Evolutionary conservation across 441 rosid genomes (phyloP), one percentile per base, ranked within the genome.

Genomic region (Adansonia gregorii): DNA sequence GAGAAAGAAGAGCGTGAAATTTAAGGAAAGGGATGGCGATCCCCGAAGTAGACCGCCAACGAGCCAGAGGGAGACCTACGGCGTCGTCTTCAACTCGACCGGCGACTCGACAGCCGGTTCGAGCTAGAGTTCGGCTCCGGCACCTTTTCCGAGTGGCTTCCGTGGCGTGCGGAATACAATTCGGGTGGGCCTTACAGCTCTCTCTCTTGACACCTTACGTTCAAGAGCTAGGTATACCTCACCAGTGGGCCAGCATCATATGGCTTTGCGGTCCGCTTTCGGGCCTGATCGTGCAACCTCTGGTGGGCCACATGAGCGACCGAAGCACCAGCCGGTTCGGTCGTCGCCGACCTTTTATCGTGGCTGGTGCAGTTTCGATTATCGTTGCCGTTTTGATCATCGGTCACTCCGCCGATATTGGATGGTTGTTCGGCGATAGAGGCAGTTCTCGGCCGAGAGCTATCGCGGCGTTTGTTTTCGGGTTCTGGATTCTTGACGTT

Each of bases 221-320:
- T 9, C 99, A 96, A 74, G 96, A 93, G 94, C 90, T 95, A 10
- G 99, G 99, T 72, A 94, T 94, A 54, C 98, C 98, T 1, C 98
- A 95, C 86, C 89, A 92, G 61, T 96, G 97, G 98, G 94, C 99
- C 19, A 96, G 98, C 75, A 76, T 91, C 39, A 94, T 96, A 58
- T 94, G 99, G 99, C 92, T 96, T 6, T 96, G 99, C 76, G 99
- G 98, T 1, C 98, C 98, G 27, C 91, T 96, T 76, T 93, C 99
- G 3, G 99, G 99, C 49, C 81, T 94, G 2, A 2, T 94, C 8
- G 98, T 94, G 60, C 99, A 95, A 78, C 99, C 98, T 0, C 82
- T 95, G 14, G 98, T 94, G 4, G 98, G 98, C 6, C 98, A 87
- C 78, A 86, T 88, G 83, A 96, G 99, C 79, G 99, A 96, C 61